These are phyloP conservation scores for Calendula officinalis DNA, from an alignment of 129 eudicot species.

Conservation along the genomic window DNA sequence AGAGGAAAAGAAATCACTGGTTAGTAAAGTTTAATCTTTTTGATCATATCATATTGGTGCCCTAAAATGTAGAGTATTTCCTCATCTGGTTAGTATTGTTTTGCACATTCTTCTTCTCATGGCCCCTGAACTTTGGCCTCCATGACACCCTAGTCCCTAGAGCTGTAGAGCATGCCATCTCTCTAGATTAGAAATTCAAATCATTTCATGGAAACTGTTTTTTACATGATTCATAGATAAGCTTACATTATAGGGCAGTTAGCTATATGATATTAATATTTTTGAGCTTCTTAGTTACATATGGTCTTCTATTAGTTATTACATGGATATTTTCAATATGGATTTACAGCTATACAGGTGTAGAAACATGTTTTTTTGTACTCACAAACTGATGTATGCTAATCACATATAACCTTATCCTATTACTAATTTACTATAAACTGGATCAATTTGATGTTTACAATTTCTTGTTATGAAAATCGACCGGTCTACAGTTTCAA, in stretches of 20 bases:
- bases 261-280: not conserved
- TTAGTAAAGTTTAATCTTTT: constrained; percentile 38
- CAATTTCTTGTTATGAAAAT: constrained; percentile 1
- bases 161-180: not conserved
- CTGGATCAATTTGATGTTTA: too few species aligned
- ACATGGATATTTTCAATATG: not conserved
- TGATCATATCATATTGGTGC: not conserved
- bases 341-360: too few species aligned
- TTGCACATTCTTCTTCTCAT: not conserved
- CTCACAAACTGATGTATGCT: too few species aligned
- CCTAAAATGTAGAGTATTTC: constrained; percentile 1
- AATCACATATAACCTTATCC: too few species aligned
- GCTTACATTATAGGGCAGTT: not conserved
- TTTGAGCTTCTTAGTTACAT: not conserved
- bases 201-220: not conserved
- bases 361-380: too few species aligned
- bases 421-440: too few species aligned
- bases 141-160: not conserved
- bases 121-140: not conserved
- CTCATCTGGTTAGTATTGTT: not conserved
- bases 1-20: constrained; percentile 59
- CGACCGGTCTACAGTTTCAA: not conserved
- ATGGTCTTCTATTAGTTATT: not conserved
- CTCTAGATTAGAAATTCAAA: not conserved
- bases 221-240: not conserved